Evolutionary conservation across 306 rosid genomes (phyloP).

Genomic region (Rosa multiflora): DNA sequence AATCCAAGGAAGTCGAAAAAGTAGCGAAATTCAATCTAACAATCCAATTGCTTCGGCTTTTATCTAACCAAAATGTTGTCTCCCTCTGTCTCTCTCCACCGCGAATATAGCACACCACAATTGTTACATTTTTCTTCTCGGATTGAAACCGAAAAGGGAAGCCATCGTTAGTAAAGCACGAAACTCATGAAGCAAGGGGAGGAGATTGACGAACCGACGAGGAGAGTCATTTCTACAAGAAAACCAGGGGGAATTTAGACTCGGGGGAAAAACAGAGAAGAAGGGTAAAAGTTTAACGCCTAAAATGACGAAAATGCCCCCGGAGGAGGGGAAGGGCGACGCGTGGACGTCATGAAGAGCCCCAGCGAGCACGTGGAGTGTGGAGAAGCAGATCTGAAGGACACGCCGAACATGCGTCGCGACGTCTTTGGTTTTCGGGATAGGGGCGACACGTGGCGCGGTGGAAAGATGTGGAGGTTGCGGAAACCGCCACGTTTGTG

Average conservation of each 20-base stretch:
- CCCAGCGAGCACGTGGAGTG: conserved; percentile 34
- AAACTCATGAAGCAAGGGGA: neutral
- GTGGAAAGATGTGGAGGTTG: neutral
- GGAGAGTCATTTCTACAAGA: neutral
- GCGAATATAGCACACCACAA: neutral
- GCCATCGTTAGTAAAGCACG: neutral
- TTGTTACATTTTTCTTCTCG: conserved; percentile 24
- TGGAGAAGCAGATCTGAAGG: conserved; percentile 18
- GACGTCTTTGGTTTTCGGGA: conserved; percentile 22
- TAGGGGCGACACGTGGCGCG: conserved; percentile 35
- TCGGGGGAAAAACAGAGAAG: neutral
- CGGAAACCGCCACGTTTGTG: conserved; percentile 21
- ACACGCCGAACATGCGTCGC: conserved; percentile 31
- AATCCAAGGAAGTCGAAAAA: no score
- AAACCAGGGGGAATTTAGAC: no score
- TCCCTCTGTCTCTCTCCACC: no score
- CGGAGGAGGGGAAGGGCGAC: conserved; percentile 4
- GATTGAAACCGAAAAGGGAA: neutral
- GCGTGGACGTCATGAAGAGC: conserved; percentile 33
- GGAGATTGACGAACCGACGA: neutral
- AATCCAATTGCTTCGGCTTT: neutral
- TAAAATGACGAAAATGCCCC: conserved; percentile 32
- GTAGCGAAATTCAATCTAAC: no score
- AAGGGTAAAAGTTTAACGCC: neutral
- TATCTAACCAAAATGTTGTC: neutral